phyloP scores from a whole-genome alignment of 202 grass and related monocot species.

The Panicum hallii region DNA sequence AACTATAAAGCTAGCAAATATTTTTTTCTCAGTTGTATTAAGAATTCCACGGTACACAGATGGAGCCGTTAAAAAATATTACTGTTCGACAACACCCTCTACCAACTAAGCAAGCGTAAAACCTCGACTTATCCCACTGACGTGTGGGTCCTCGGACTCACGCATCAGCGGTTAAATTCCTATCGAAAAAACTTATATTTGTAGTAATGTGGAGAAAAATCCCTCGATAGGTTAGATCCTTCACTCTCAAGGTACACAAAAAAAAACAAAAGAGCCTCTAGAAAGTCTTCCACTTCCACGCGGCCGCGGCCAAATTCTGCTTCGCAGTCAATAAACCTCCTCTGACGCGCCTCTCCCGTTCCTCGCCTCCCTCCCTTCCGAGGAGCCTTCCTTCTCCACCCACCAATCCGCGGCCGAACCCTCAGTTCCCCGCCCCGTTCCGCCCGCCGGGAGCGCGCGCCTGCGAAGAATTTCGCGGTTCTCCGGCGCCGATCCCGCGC shows the following conservation, averaged over 20 bases:
- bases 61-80: too few relatives aligned
- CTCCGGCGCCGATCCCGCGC: neutral
- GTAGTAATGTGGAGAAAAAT: too few relatives aligned
- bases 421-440: too few relatives aligned
- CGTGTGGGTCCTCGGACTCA: too few relatives aligned
- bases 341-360: conserved; percentile 2
- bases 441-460: neutral
- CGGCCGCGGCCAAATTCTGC: neutral
- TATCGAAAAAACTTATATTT: too few relatives aligned
- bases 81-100: too few relatives aligned
- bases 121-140: too few relatives aligned
- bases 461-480: neutral
- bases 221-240: neutral
- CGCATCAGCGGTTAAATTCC: too few relatives aligned
- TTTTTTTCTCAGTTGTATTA: too few relatives aligned
- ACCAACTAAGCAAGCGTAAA: too few relatives aligned
- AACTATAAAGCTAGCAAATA: too few relatives aligned
- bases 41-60: too few relatives aligned
- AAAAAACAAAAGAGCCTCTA: neutral
- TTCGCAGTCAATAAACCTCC: conserved; percentile 33
- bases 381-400: conserved; percentile 1
- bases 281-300: conserved; percentile 20
- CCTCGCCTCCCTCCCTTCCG: neutral
- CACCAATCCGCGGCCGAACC: conserved; percentile 25
- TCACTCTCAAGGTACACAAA: neutral